phyloP scores from a whole-genome alignment of 1,139 yeast genomes.

The Nadsonia commutata region DNA sequence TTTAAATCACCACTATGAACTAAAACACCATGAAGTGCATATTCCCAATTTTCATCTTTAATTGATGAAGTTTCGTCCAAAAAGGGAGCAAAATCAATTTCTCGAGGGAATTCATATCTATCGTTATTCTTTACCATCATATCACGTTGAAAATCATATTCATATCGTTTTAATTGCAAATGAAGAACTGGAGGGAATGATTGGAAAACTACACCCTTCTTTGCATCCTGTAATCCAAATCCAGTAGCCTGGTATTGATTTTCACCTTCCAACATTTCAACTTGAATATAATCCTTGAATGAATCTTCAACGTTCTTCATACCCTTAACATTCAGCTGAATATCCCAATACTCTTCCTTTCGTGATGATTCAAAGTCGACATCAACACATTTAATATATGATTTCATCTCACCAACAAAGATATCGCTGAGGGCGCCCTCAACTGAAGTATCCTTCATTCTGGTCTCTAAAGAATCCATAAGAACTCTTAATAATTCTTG shows the following conservation, averaged over 20 bases:
- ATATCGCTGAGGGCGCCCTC: slow-evolving; percentile 68
- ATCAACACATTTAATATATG: slow-evolving; percentile 80
- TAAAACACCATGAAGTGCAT: slow-evolving; percentile 79
- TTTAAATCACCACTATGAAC: slow-evolving; percentile 94
- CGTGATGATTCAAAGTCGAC: slow-evolving; percentile 93
- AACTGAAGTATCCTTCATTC: slow-evolving; percentile 80
- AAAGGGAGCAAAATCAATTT: slow-evolving; percentile 66
- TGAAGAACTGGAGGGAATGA: slow-evolving; percentile 88
- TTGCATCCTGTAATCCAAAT: slow-evolving; percentile 87
- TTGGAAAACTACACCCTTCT: slow-evolving; percentile 87
- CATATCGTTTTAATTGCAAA: slow-evolving; percentile 84
- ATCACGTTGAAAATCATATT: slow-evolving; percentile 83
- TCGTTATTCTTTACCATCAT: slow-evolving; percentile 86
- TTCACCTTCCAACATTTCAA: slow-evolving; percentile 84
- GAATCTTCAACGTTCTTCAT: slow-evolving; percentile 58
- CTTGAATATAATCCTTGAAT: slow-evolving; percentile 74
- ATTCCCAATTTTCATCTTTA: slow-evolving; percentile 50
- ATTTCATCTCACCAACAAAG: slow-evolving; percentile 94
- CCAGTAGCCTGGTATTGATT: slow-evolving; percentile 92
- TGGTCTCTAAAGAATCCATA: slow-evolving; percentile 85
- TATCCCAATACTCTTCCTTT: slow-evolving; percentile 95
- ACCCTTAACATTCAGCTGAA: slow-evolving; percentile 85
- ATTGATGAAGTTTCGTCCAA: slow-evolving; percentile 45
- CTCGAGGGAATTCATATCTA: slow-evolving; percentile 77
- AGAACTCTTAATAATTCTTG: slow-evolving; percentile 90